Percentiles rank a stretch among this genome's conserved stretches.
phyloP scores from a whole-genome alignment of 495 filamentous ascomycete species.

The Penicillium arizonense region DNA sequence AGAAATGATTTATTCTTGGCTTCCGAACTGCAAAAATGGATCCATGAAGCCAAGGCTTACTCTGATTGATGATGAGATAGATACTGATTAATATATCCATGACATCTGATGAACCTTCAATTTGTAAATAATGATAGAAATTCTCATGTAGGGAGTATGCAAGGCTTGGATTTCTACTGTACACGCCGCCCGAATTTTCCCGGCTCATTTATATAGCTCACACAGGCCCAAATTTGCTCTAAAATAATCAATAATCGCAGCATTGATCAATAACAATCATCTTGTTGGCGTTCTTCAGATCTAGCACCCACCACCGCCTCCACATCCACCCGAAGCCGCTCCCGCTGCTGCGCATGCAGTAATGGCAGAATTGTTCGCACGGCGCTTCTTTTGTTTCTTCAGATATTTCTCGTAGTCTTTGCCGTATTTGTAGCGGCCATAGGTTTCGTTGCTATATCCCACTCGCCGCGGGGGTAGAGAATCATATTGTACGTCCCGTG shows the following conservation, averaged over 20 bases:
- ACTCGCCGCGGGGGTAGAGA: slow-evolving; percentile 1
- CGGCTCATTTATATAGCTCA: too few species aligned
- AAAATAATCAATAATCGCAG: background rate
- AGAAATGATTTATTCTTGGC: too few species aligned
- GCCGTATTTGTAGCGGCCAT: slow-evolving; percentile 3
- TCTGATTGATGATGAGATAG: background rate
- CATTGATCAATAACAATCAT: background rate
- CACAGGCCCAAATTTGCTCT: background rate
- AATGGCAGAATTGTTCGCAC: background rate
- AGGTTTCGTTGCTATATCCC: background rate
- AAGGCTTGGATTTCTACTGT: too few species aligned
- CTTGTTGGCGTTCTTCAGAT: background rate
- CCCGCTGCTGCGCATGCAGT: background rate
- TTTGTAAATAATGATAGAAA: too few species aligned
- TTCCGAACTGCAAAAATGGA: background rate
- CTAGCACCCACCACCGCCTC: slow-evolving; percentile 1
- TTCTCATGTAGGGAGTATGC: too few species aligned
- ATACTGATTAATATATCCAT: too few species aligned
- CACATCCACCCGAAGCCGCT: background rate
- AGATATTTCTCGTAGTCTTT: background rate
- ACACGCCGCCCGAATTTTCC: too few species aligned
- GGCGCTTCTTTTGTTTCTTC: slow-evolving; percentile 1
- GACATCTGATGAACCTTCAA: background rate
- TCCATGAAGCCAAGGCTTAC: background rate
- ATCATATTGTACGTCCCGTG: background rate